Evolutionary conservation across 2,329 filamentous ascomycete species (phyloP), one percentile per base, ranked within the genome.

Genomic region (Chrysosphaeria jannelii): DNA sequence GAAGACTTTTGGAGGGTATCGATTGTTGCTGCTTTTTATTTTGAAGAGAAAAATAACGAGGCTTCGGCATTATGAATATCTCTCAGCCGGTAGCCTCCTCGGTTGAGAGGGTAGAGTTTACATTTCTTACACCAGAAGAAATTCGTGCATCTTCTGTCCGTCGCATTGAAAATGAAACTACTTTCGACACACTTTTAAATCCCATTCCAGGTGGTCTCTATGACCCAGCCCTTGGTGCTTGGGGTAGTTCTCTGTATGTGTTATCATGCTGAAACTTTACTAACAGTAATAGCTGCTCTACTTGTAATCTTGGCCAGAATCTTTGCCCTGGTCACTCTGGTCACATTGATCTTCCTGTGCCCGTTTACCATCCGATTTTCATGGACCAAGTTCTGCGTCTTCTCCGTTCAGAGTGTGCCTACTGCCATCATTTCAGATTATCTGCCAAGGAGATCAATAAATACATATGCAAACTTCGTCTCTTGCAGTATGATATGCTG

Each of bases 361-460:
- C 74, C 22, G 74, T 91, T 24, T 97, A 93, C 42, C 81, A 97
- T 43, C 75, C 81, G n/a, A 71, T 78, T 2, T 93, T 91, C 39
- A 70, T 97, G 53, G 79, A 91, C 39, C 79, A 91, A 42, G 59
- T 79, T 24, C 60, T 88, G 31, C 68, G 74, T 21, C 53, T 97
- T 21, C 55, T 97, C 11, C 66, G 78, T 34, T 70, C 75, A 25
- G 71, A 81, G 43, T 97, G 85, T 42, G 58, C 69, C 28, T 91
- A 90, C 48, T 97, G 88, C 46, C 69, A 79, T 39, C 64, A 67
- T 27, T 65, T 97, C 33, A 75, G 71, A 39, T 56, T 91, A 40
- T 54, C 68, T n/a, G 59, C 66, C 23, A 58, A 65, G 25, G 60
- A 75, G 29, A 51, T 89, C 30, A 74, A 81, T 44, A 57, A 66